A percentile compares a stretch with the other conserved stretches of the same genome.
Conservation (phyloP, 768 basidiomycete species). For the Boletus fagicola region DNA sequence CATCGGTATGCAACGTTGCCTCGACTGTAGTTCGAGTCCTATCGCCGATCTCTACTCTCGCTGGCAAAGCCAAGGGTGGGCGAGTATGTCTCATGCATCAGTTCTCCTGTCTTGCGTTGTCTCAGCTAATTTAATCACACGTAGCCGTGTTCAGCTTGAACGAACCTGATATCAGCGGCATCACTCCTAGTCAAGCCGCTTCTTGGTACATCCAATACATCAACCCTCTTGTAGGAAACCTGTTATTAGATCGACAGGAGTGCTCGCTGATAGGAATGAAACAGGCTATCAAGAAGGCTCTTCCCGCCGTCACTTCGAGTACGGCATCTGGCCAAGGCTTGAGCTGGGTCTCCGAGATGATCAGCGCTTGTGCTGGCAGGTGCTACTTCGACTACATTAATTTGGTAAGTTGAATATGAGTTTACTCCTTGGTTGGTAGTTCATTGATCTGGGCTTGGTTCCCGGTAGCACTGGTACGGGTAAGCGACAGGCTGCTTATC, state of each 20-base stretch:
- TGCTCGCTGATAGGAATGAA: background rate
- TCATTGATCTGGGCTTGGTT: background rate
- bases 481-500: conserved; percentile 4
- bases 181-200: conserved; percentile 31
- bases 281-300: conserved; percentile 38
- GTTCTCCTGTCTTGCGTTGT: background rate
- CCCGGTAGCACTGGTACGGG: conserved; percentile 31
- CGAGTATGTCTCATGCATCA: conserved; percentile 22
- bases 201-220: conserved; percentile 38
- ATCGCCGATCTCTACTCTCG: conserved; percentile 32
- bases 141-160: conserved; percentile 37
- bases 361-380: conserved; percentile 34
- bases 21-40: conserved; percentile 38
- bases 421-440: background rate
- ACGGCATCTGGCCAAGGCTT: conserved; percentile 32
- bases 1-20: conserved; percentile 40
- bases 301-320: conserved; percentile 39
- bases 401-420: conserved; percentile 19
- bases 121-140: background rate
- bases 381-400: conserved; percentile 39
- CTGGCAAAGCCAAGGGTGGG: conserved; percentile 33
- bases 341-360: conserved; percentile 36
- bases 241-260: background rate
- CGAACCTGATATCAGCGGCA: conserved; percentile 36
- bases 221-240: conserved; percentile 34